Conservation (phyloP, 1,139 yeast species). For the Yamadazyma taylorii region DNA sequence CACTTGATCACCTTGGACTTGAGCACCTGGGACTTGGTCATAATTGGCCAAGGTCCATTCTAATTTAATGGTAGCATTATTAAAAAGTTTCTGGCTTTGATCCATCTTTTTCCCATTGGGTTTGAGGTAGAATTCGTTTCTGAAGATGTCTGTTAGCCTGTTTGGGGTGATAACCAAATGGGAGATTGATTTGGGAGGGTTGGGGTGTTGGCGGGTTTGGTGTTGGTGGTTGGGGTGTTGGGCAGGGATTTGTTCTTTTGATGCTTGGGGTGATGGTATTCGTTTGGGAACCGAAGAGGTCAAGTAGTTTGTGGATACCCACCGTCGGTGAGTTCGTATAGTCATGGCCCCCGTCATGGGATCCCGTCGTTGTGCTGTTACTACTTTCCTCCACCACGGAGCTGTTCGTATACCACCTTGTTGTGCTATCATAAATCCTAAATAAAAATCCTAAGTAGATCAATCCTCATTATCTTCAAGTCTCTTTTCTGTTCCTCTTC, state of each 20-base stretch:
- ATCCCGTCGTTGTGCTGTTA: too few species aligned
- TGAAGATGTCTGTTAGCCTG: constrained; percentile 24
- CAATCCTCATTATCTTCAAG: too few species aligned
- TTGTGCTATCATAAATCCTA: too few species aligned
- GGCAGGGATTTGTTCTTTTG: neutral
- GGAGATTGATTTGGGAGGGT: constrained; percentile 7
- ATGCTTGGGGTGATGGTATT: constrained; percentile 1
- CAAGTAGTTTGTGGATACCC: constrained; percentile 5
- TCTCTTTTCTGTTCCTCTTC: too few species aligned
- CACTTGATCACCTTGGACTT: too few species aligned
- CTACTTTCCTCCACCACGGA: too few species aligned
- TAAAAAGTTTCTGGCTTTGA: constrained; percentile 37
- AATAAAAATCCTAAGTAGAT: too few species aligned
- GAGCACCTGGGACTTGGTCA: constrained; percentile 59
- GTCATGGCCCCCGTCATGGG: too few species aligned
- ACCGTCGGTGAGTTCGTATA: too few species aligned
- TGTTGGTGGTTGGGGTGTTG: neutral
- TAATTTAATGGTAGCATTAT: constrained; percentile 39
- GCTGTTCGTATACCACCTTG: too few species aligned
- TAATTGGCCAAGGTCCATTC: constrained; percentile 63
- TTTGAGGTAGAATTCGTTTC: constrained; percentile 16
- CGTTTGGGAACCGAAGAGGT: constrained; percentile 2
- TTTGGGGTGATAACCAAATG: constrained; percentile 25
- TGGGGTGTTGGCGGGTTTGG: neutral
- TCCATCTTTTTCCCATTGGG: constrained; percentile 11